phyloP scores from a whole-genome alignment of 1,284 basidiomycete species.

The Ustilago curta region DNA sequence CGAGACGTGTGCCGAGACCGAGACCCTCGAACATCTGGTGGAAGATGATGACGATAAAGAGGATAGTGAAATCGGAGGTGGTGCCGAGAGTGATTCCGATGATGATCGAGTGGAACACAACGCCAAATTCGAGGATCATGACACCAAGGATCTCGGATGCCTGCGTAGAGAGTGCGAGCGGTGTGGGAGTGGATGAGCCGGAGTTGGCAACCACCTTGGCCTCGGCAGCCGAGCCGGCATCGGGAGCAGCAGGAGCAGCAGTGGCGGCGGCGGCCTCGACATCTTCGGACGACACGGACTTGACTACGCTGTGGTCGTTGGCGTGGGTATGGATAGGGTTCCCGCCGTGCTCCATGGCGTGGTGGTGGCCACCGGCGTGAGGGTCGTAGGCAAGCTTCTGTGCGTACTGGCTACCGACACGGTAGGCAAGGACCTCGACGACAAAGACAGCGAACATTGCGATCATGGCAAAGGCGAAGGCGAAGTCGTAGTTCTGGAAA shows the following conservation, averaged over 20 bases:
- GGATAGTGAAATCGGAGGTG: constrained; percentile 79
- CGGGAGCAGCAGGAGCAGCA: background rate
- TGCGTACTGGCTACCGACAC: constrained; percentile 55
- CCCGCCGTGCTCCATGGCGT: constrained; percentile 57
- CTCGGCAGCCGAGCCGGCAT: constrained; percentile 17
- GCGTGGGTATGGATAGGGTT: constrained; percentile 9
- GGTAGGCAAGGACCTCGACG: constrained; percentile 65
- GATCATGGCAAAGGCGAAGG: constrained; percentile 66
- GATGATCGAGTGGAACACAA: constrained; percentile 84
- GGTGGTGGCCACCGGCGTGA: constrained; percentile 65
- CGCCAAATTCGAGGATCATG: constrained; percentile 88
- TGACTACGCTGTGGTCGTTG: constrained; percentile 7
- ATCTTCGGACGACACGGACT: constrained; percentile 13
- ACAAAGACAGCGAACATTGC: constrained; percentile 63
- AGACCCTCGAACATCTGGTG: constrained; percentile 70
- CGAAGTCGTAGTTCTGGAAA: constrained; percentile 63
- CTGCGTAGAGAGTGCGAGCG: constrained; percentile 17
- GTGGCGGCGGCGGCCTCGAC: constrained; percentile 16
- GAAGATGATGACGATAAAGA: constrained; percentile 89
- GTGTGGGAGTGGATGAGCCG: constrained; percentile 2
- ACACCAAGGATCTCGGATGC: constrained; percentile 85
- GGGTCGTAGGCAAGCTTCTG: constrained; percentile 62
- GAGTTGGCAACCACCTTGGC: constrained; percentile 30
- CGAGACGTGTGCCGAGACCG: constrained; percentile 66
- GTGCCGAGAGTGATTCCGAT: constrained; percentile 95